Evolutionary conservation across 192 early-diverging fungal genomes (phyloP).

Genomic region (Mortierella hygrophila): DNA sequence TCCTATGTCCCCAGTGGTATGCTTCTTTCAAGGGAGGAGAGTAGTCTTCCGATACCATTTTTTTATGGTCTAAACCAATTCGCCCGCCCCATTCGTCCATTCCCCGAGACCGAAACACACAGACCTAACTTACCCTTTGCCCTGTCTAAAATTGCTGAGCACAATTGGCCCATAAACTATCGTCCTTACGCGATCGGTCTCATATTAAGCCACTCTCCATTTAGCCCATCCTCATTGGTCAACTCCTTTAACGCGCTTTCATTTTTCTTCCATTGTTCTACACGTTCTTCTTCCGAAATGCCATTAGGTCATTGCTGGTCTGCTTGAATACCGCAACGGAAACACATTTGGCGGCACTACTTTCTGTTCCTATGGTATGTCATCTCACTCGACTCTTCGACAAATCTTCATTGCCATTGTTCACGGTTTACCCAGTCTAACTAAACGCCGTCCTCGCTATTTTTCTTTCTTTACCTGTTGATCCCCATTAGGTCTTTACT

Average conservation of each 20-base stretch:
- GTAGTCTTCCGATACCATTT: neutral
- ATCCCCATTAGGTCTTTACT: conserved; percentile 58
- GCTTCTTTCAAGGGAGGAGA: neutral
- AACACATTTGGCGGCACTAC: conserved; percentile 51
- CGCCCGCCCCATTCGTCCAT: neutral
- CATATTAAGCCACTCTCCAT: neutral
- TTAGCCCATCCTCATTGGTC: neutral
- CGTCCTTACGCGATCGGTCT: conserved; percentile 2
- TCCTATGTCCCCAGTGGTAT: neutral
- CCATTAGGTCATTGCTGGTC: conserved; percentile 38
- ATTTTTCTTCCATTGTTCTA: neutral
- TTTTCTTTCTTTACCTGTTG: neutral
- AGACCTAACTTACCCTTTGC: neutral
- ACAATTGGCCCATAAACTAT: neutral
- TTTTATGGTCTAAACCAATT: neutral
- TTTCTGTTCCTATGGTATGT: conserved; percentile 42
- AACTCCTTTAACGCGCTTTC: neutral
- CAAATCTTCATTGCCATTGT: neutral
- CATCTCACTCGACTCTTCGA: neutral
- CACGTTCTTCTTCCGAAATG: neutral
- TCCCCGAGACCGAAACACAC: neutral
- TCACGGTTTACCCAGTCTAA: neutral
- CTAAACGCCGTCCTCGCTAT: neutral
- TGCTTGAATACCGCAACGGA: conserved; percentile 43
- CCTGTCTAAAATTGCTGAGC: too few relatives aligned